Percentiles rank a stretch among this genome's conserved stretches.
Conservation (phyloP, 2,329 filamentous ascomycete species). For the Sporothrix phasma region DNA sequence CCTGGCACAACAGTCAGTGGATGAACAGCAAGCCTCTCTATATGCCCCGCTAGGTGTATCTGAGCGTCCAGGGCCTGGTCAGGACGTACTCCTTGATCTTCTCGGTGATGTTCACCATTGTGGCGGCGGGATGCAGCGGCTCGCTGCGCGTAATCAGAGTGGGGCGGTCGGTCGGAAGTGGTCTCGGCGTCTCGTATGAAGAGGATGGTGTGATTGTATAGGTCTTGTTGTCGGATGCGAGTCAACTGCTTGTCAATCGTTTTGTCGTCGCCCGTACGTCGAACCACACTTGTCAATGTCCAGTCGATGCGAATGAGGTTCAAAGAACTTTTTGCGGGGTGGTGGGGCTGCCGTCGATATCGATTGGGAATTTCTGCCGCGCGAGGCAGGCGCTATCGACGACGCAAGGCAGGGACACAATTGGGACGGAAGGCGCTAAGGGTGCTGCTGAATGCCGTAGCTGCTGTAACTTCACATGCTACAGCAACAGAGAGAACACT, state of each 20-base stretch:
- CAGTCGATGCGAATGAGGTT: background rate
- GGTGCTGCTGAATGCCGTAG: no score
- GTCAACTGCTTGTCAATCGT: background rate
- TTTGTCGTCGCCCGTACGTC: background rate
- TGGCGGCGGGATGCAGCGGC: conserved; percentile 24
- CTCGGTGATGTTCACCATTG: conserved; percentile 98
- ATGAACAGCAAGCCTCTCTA: background rate
- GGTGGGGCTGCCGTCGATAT: conserved; percentile 3
- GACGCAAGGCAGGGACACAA: no score
- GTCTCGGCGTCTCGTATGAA: background rate
- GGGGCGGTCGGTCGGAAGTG: background rate
- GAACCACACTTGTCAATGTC: background rate
- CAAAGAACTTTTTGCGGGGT: conserved; percentile 13
- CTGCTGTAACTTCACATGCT: no score
- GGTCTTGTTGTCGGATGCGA: background rate
- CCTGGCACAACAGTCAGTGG: conserved; percentile 40
- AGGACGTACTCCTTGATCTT: conserved; percentile 91
- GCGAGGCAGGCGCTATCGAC: no score
- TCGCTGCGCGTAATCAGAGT: conserved; percentile 5
- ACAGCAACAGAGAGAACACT: no score
- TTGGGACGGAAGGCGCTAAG: no score
- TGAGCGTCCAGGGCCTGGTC: background rate
- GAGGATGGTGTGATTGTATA: background rate
- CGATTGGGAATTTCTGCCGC: background rate
- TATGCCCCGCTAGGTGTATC: no score